phyloP scores from a whole-genome alignment of 2,329 filamentous ascomycete species.

The Curvularia sp. region DNA sequence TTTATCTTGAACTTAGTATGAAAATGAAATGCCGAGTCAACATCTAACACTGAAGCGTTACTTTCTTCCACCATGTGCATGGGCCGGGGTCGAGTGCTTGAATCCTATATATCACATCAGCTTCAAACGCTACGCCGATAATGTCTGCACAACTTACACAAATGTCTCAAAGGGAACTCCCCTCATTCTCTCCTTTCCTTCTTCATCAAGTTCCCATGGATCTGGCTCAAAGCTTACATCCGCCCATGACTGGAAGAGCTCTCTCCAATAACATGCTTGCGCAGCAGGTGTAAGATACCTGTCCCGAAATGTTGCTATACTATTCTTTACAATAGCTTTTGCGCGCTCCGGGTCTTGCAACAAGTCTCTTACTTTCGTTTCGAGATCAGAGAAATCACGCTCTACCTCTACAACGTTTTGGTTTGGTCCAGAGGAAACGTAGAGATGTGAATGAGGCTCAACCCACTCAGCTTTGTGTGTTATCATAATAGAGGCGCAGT shows the following conservation, averaged over 20 bases:
- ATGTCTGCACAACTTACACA: conserved; percentile 11
- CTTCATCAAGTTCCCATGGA: conserved; percentile 4
- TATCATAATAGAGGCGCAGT: conserved; percentile 47
- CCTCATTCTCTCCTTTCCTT: conserved; percentile 1
- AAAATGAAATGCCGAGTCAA: too few relatives aligned
- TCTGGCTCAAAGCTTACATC: conserved; percentile 26
- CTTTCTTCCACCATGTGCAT: conserved; percentile 10
- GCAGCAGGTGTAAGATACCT: conserved; percentile 26
- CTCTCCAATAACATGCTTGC: conserved; percentile 29
- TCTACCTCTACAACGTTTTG: conserved; percentile 32
- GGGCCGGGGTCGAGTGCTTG: neutral
- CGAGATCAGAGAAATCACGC: conserved; percentile 30
- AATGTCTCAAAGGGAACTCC: conserved; percentile 12
- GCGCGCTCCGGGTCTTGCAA: conserved; percentile 23
- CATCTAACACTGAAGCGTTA: conserved; percentile 5
- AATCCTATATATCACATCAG: conserved; percentile 5
- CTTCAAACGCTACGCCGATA: neutral
- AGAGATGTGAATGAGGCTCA: conserved; percentile 24
- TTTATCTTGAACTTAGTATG: too few relatives aligned
- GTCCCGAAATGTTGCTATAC: conserved; percentile 25
- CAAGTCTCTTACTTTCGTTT: conserved; percentile 18
- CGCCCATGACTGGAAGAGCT: conserved; percentile 20
- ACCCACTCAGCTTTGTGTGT: conserved; percentile 29
- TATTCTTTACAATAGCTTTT: conserved; percentile 22
- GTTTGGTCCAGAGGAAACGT: conserved; percentile 17